Evolutionary conservation across 257 asterid species (phyloP).

Genomic region (Linderniella brevidens): DNA sequence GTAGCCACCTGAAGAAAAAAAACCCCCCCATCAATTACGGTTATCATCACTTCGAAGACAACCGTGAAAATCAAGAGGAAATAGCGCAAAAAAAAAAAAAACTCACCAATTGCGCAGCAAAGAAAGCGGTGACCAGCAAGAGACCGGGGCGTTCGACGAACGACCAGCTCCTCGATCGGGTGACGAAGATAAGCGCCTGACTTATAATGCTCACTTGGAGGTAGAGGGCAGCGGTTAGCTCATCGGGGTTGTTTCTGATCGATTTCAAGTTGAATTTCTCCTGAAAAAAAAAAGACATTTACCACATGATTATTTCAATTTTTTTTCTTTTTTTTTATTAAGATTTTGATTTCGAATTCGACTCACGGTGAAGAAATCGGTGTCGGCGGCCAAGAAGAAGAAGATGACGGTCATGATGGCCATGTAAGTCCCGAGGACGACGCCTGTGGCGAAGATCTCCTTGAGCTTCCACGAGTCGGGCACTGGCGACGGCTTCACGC

Average conservation of each 20-base stretch:
- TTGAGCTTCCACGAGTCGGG: conserved; percentile 95
- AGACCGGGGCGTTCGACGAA: conserved; percentile 69
- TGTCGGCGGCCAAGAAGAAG: conserved; percentile 61
- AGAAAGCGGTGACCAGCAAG: conserved; percentile 49
- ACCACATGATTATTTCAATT: neutral
- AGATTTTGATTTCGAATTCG: neutral
- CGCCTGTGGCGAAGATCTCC: conserved; percentile 76
- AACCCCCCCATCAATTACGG: neutral
- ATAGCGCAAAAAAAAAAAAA: neutral
- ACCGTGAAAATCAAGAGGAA: neutral
- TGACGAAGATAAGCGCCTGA: conserved; percentile 82
- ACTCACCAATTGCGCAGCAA: conserved; percentile 57
- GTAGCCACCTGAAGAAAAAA: conserved; percentile 38
- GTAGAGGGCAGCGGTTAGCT: conserved; percentile 70
- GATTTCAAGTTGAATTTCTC: conserved; percentile 31
- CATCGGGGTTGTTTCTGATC: conserved; percentile 23
- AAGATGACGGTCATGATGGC: conserved; percentile 67
- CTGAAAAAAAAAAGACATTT: conserved; percentile 13
- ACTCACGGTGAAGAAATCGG: conserved; percentile 49
- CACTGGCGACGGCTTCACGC: conserved; percentile 77
- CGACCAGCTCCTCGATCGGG: conserved; percentile 81
- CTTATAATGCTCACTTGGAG: conserved; percentile 95
- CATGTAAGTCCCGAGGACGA: conserved; percentile 73
- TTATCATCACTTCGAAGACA: neutral
- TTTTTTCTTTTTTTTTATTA: no score